A percentile compares a stretch with the other conserved stretches of the same genome.
These are phyloP conservation scores for Diaporthe ampelina DNA, from an alignment of 2,329 filamentous ascomycete species.

Conservation along the genomic window DNA sequence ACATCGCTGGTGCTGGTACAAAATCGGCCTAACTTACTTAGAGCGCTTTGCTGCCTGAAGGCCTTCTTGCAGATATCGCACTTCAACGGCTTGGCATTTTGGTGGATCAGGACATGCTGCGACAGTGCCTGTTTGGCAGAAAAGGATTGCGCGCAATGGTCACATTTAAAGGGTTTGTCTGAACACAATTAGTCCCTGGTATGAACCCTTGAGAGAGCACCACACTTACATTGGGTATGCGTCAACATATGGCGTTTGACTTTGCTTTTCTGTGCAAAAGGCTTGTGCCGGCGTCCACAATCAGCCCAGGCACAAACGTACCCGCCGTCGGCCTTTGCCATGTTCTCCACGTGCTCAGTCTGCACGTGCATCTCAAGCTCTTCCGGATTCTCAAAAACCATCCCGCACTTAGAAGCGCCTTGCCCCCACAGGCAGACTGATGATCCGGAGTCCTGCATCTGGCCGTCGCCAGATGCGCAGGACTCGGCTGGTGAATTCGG, in stretches of 20 bases:
- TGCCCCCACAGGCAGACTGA: slow-evolving; percentile 34
- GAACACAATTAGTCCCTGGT: slow-evolving; percentile 39
- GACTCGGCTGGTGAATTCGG: slow-evolving; percentile 10
- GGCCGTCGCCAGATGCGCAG: slow-evolving; percentile 5
- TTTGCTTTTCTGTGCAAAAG: slow-evolving; percentile 73
- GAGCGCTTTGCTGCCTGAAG: slow-evolving; percentile 75
- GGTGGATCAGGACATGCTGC: slow-evolving; percentile 77
- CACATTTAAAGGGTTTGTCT: slow-evolving; percentile 73
- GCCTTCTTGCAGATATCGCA: slow-evolving; percentile 28
- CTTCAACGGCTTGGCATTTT: slow-evolving; percentile 56
- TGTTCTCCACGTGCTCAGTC: slow-evolving; percentile 40
- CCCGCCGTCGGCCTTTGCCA: slow-evolving; percentile 17
- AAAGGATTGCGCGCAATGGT: slow-evolving; percentile 68
- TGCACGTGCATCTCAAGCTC: slow-evolving; percentile 40
- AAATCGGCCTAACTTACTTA: slow-evolving; percentile 63
- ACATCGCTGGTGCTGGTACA: neutral
- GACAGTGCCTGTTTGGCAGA: slow-evolving; percentile 77
- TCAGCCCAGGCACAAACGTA: slow-evolving; percentile 37
- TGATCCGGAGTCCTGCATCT: neutral
- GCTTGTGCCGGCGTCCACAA: slow-evolving; percentile 62
- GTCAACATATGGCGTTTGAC: slow-evolving; percentile 75
- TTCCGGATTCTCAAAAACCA: slow-evolving; percentile 28
- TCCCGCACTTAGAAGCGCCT: slow-evolving; percentile 20
- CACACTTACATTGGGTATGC: slow-evolving; percentile 72
- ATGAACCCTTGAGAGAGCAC: neutral